phyloP scores from a whole-genome alignment of 768 basidiomycete species.

The Leccinum fibrillosum region DNA sequence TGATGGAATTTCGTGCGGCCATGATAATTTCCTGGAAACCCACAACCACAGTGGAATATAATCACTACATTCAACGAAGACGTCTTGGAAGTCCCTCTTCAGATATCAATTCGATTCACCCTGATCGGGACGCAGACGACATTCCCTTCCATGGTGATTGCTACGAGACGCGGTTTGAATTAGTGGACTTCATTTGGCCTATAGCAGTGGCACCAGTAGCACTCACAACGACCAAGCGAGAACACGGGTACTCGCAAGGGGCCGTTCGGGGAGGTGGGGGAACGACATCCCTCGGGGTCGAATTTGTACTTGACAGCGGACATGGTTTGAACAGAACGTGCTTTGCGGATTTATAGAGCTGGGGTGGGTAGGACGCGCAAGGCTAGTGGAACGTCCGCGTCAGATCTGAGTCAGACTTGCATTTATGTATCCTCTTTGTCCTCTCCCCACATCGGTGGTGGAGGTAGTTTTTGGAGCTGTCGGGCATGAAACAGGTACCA shows the following conservation, averaged over 20 bases:
- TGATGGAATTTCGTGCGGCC: constrained; percentile 49
- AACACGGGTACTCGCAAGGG: constrained; percentile 47
- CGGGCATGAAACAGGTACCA: too few species aligned
- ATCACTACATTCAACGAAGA: neutral
- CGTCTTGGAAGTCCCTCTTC: neutral
- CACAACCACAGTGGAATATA: neutral
- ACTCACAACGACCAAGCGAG: constrained; percentile 48
- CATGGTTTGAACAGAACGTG: constrained; percentile 12
- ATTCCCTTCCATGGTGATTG: constrained; percentile 43
- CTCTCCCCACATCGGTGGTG: too few species aligned
- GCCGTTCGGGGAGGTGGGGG: constrained; percentile 40
- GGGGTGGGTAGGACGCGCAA: too few species aligned
- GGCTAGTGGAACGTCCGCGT: too few species aligned
- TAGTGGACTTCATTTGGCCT: neutral
- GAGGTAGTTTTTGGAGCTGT: too few species aligned
- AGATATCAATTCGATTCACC: constrained; percentile 17
- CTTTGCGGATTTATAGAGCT: neutral
- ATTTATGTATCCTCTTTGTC: too few species aligned
- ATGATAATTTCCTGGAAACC: constrained; percentile 46
- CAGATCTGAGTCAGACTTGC: too few species aligned
- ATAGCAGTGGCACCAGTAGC: neutral
- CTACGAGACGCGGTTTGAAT: constrained; percentile 10
- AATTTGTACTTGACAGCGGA: constrained; percentile 28
- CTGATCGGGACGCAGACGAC: constrained; percentile 52
- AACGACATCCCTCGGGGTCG: constrained; percentile 37